Base-by-base conservation (phyloP, 768 basidiomycete species). In the Auriscalpium vulgare region DNA sequence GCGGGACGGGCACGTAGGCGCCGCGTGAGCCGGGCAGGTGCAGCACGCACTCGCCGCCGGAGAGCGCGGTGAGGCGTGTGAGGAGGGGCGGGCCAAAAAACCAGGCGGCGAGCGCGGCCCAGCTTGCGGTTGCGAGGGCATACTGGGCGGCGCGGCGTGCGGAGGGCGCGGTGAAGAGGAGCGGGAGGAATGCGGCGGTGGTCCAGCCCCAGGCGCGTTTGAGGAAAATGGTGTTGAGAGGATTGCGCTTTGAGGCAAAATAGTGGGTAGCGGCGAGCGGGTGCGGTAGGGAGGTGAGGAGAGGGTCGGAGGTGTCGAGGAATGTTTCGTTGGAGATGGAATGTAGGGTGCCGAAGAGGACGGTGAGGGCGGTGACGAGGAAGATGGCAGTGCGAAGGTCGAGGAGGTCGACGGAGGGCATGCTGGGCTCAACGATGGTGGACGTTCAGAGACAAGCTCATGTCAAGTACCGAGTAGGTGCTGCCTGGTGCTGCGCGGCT, bases 181-280 rank as follows among this genome's bases (percentile, higher is more conserved):
- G 73, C 54, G 78, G 63, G 54, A 84, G 65, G 63, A 90, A 91
- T 0, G 80, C 75, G 37, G 74, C 75, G 8, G 89, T 78, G 1
- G 93, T 94, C 93, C 94, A 97, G 0, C 73, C 91, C 94, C 95
- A 97, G 21, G 87, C 83, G 52, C 81, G 77, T 72, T 98, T 98
- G 67, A 95, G 91, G 71, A 95, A 95, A 63, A 81, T 73, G 56
- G 85, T 78, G 66, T 97, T 98, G 66, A 98, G 77, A 1, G 79
- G 50, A 66, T 94, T 97, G 62, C 77, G 71, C 69, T 95, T 95
- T 63, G 74, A 78, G 10, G 94, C 92, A 65, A 91, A 92, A 70
- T 84, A 86, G 68, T 88, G 75, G 0, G 83, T 70, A 10, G 68
- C 55, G 55, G 81, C 72, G 36, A 89, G 79, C 2, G 78, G 85